phyloP scores from a whole-genome alignment of 176 grass and related monocot species.

The Oryza officinalis region DNA sequence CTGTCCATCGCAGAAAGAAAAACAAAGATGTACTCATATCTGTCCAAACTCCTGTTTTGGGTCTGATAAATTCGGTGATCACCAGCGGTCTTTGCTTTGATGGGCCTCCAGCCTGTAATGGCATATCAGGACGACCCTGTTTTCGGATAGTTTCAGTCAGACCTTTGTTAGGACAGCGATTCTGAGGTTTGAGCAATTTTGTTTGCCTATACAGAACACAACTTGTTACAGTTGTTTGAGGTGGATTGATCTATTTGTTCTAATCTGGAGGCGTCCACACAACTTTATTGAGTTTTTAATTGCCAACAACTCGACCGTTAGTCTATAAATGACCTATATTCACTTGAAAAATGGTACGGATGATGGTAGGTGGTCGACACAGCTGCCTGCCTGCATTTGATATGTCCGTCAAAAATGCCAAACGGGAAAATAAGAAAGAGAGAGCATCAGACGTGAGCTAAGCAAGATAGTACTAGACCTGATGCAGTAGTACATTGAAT shows the following conservation, averaged over 20 bases:
- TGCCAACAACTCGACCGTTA: background rate
- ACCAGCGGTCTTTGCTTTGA: background rate
- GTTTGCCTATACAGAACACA: background rate
- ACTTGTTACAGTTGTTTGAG: background rate
- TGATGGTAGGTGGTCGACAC: slow-evolving; percentile 18
- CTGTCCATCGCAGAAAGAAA: too few relatives aligned
- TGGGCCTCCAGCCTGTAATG: background rate
- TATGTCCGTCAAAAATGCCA: background rate
- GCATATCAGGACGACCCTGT: background rate
- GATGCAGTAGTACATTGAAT: background rate
- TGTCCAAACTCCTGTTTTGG: background rate
- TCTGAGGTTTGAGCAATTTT: background rate
- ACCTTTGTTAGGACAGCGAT: background rate
- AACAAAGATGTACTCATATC: too few relatives aligned
- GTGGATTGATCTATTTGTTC: background rate
- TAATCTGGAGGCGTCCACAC: background rate
- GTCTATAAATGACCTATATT: background rate
- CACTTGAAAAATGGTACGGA: background rate
- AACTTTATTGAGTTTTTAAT: background rate
- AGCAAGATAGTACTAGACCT: background rate
- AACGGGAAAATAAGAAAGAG: background rate
- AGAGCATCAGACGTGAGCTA: background rate
- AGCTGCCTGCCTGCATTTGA: slow-evolving; percentile 1
- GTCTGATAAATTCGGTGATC: background rate
- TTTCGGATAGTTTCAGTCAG: background rate